Conservation (phyloP, 1,284 basidiomycete genomes). For the Pyrrhoderma lamaoense region DNA sequence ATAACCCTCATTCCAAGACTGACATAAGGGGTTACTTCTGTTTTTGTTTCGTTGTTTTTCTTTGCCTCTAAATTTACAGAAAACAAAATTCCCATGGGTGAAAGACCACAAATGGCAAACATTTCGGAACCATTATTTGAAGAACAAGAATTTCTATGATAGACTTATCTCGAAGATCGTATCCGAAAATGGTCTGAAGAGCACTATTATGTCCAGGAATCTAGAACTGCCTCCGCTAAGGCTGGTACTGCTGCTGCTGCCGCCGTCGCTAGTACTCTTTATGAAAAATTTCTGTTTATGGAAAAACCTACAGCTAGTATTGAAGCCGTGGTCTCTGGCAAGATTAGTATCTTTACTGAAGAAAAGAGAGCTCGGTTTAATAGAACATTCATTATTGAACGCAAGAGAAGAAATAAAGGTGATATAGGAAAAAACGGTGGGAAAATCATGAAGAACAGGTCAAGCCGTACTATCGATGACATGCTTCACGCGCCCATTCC, state of each 20-base stretch:
- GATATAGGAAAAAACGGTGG: slow-evolving; percentile 1
- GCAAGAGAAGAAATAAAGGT: slow-evolving; percentile 1
- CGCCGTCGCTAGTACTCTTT: not conserved
- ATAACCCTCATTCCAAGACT: too few relatives aligned
- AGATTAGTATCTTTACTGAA: not conserved
- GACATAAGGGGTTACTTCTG: too few relatives aligned
- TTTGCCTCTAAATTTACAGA: slow-evolving; percentile 3
- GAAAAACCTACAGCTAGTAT: not conserved
- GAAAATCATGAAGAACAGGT: not conserved
- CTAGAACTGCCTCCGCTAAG: not conserved
- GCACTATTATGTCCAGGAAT: too few relatives aligned
- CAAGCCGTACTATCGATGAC: slow-evolving; percentile 3
- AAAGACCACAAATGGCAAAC: slow-evolving; percentile 9
- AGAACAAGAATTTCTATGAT: slow-evolving; percentile 16
- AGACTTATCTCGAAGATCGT: slow-evolving; percentile 9
- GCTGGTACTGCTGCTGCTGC: too few relatives aligned
- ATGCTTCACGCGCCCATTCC: slow-evolving; percentile 6
- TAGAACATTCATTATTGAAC: slow-evolving; percentile 2
- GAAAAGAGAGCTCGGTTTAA: slow-evolving; percentile 1
- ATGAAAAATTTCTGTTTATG: not conserved
- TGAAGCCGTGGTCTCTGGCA: not conserved
- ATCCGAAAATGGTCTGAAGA: not conserved
- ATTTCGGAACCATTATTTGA: slow-evolving; percentile 15
- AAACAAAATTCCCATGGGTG: slow-evolving; percentile 9
- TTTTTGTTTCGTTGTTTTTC: too few relatives aligned